Percentiles rank a stretch among this genome's conserved stretches.
Evolutionary conservation across 2,329 filamentous ascomycete genomes (phyloP).

Genomic region (Sphaerostilbella broomeana): DNA sequence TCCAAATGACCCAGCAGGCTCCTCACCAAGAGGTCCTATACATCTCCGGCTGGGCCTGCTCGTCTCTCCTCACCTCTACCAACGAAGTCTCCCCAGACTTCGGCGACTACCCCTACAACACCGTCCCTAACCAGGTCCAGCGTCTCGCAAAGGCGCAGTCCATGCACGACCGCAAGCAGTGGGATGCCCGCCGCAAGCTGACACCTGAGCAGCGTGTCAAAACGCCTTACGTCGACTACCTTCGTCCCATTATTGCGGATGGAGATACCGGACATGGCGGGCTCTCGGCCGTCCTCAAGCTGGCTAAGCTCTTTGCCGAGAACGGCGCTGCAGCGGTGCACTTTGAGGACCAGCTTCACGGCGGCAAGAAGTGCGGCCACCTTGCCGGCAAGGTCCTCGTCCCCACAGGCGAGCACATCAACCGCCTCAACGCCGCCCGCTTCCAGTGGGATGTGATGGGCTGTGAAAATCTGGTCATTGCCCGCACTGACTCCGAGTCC

Average conservation of each 20-base stretch:
- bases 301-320: conserved; percentile 95
- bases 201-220: conserved; percentile 62
- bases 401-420: conserved; percentile 91
- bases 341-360: conserved; percentile 96
- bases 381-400: conserved; percentile 94
- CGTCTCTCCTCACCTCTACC: conserved; percentile 81
- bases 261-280: conserved; percentile 95
- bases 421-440: conserved; percentile 80
- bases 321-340: conserved; percentile 94
- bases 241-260: conserved; percentile 91
- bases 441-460: conserved; percentile 99
- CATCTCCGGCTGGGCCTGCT: conserved; percentile 96
- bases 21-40: conserved; percentile 94
- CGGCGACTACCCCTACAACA: conserved; percentile 98
- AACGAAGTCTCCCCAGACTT: conserved; percentile 98
- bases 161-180: conserved; percentile 94
- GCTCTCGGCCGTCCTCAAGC: conserved; percentile 84
- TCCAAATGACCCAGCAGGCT: conserved; percentile 98
- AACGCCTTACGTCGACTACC: conserved; percentile 83
- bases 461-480: conserved; percentile 87
- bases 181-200: conserved; percentile 76
- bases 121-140: conserved; percentile 96
- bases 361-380: conserved; percentile 97
- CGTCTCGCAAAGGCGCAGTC: conserved; percentile 93
- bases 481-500: conserved; percentile 90